Conservation (phyloP, 306 rosid species). For the Mimosa pudica region DNA sequence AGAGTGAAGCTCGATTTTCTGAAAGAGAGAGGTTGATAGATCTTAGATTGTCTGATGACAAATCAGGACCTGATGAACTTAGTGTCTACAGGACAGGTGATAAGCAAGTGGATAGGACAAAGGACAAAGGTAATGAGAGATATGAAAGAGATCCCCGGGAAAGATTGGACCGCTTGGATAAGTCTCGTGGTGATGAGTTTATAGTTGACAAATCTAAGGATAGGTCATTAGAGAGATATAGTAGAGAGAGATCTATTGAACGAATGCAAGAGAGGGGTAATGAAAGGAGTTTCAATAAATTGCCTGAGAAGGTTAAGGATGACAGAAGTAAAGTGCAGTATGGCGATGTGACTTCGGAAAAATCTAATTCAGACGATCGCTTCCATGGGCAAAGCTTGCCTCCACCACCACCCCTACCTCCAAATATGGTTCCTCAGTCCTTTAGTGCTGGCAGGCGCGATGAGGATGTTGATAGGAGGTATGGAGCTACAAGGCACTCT, state of each 20-base stretch:
- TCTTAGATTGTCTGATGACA: constrained; percentile 70
- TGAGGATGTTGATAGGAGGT: constrained; percentile 90
- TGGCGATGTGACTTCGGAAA: constrained; percentile 65
- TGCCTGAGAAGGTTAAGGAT: constrained; percentile 82
- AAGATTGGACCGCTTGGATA: constrained; percentile 79
- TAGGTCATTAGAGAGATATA: constrained; percentile 89
- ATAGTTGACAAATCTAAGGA: constrained; percentile 73
- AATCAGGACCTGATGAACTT: constrained; percentile 66
- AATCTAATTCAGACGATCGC: constrained; percentile 83
- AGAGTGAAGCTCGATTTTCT: constrained; percentile 67
- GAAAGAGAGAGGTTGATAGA: constrained; percentile 83
- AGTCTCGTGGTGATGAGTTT: constrained; percentile 82
- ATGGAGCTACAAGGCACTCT: constrained; percentile 79
- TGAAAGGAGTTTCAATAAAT: constrained; percentile 76
- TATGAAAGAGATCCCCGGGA: constrained; percentile 90
- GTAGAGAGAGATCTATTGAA: constrained; percentile 91
- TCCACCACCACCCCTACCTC: constrained; percentile 98
- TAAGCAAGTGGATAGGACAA: constrained; percentile 73
- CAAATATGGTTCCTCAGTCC: constrained; percentile 92
- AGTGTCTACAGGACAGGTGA: constrained; percentile 64
- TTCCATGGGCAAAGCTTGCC: constrained; percentile 95
- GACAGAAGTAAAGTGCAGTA: constrained; percentile 73
- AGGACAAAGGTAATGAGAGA: constrained; percentile 83
- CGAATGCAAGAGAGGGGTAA: constrained; percentile 72
- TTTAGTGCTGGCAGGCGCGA: constrained; percentile 85